Conservation (phyloP, 1,284 basidiomycete species). For the Cutaneotrichosporon sp. region DNA sequence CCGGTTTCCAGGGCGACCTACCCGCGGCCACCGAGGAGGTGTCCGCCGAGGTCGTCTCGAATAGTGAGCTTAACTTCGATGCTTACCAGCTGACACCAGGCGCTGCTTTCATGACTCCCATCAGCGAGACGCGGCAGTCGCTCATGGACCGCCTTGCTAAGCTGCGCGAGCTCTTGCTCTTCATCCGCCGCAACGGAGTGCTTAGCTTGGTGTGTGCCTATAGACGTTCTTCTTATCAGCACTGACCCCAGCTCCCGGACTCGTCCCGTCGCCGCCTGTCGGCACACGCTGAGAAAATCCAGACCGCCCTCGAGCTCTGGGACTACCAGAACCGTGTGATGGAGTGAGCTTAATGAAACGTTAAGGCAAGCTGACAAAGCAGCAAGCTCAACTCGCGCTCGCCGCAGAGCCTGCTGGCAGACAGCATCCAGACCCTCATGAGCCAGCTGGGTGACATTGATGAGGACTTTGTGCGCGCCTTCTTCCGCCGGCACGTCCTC, state of each 20-base stretch:
- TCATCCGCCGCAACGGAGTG: constrained; percentile 80
- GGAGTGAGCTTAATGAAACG: constrained; percentile 38
- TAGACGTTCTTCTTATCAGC: constrained; percentile 10
- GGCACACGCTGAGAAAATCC: constrained; percentile 84
- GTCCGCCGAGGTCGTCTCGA: constrained; percentile 54
- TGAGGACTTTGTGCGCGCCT: constrained; percentile 77
- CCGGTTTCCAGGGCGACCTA: constrained; percentile 55
- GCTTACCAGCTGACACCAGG: constrained; percentile 55
- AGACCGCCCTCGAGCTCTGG: constrained; percentile 82
- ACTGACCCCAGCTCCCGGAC: constrained; percentile 69
- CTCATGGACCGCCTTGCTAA: constrained; percentile 72
- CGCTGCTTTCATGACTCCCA: constrained; percentile 67
- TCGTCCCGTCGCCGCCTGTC: constrained; percentile 70
- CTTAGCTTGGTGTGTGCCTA: constrained; percentile 63
- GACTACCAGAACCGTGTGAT: constrained; percentile 64
- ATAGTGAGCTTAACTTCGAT: constrained; percentile 34
- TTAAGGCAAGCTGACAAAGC: constrained; percentile 5
- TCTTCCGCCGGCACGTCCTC: constrained; percentile 72
- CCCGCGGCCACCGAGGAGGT: constrained; percentile 55
- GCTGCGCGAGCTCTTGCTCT: constrained; percentile 76
- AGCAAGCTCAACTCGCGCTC: constrained; percentile 39
- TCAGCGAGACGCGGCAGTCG: constrained; percentile 78
- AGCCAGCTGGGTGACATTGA: constrained; percentile 49
- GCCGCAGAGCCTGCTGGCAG: constrained; percentile 50
- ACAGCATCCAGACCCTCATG: constrained; percentile 51